Conservation (phyloP, 441 rosid genomes). For the Flueggea neowawraea region DNA sequence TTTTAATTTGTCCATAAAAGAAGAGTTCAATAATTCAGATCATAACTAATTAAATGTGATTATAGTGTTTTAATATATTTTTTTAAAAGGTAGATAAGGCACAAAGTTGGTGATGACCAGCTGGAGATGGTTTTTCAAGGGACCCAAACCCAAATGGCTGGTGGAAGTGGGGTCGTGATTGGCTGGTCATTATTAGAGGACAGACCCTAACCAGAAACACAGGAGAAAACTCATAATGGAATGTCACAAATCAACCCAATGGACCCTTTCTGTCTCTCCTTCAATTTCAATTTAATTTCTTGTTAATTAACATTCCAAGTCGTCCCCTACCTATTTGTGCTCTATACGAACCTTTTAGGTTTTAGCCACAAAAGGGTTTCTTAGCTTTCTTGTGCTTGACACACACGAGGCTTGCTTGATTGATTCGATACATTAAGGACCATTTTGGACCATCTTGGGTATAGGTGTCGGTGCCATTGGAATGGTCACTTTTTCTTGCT, state of each 20-base stretch:
- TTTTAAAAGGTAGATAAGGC: constrained; percentile 1
- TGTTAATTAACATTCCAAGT: neutral
- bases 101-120: constrained; percentile 13
- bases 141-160: constrained; percentile 15
- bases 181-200: constrained; percentile 21
- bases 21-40: too few species aligned
- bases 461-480: neutral
- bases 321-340: too few species aligned
- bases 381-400: too few species aligned
- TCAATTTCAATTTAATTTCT: neutral
- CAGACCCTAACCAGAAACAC: constrained; percentile 22
- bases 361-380: too few species aligned
- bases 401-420: too few species aligned
- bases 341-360: too few species aligned
- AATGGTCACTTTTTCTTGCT: neutral
- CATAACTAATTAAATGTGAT: too few species aligned
- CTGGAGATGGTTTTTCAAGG: constrained; percentile 12
- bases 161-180: constrained; percentile 9
- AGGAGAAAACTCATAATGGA: constrained; percentile 4
- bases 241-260: constrained; percentile 13
- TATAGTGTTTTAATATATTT: too few species aligned
- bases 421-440: too few species aligned
- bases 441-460: too few species aligned
- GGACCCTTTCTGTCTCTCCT: constrained; percentile 11
- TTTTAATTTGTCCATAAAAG: too few species aligned